Conservation (phyloP, 805 yeast genomes). For the Debaryomyces tyrocola region DNA sequence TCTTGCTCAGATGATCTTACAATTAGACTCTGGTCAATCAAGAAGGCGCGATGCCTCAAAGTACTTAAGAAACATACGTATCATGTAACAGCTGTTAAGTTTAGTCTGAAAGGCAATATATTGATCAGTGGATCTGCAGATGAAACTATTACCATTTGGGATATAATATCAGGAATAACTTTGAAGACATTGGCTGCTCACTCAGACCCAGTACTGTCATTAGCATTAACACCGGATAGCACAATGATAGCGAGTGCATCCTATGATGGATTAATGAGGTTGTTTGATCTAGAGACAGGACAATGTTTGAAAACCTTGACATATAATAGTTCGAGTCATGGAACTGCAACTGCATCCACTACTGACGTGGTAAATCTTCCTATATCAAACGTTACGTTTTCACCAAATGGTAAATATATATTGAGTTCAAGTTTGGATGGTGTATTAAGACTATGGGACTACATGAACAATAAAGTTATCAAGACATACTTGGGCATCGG, state of each 20-base stretch:
- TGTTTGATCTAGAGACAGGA: conserved; percentile 86
- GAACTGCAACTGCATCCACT: conserved; percentile 58
- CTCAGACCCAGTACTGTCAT: conserved; percentile 80
- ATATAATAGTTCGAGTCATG: conserved; percentile 64
- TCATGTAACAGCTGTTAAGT: conserved; percentile 72
- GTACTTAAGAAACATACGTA: conserved; percentile 78
- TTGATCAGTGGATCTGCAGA: conserved; percentile 84
- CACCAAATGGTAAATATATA: conserved; percentile 80
- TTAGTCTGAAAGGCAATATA: conserved; percentile 73
- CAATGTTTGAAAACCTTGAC: conserved; percentile 90
- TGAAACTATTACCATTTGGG: conserved; percentile 92
- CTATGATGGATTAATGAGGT: conserved; percentile 86
- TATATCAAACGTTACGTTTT: conserved; percentile 66
- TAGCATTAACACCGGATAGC: conserved; percentile 76
- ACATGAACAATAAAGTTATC: conserved; percentile 74
- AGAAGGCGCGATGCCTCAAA: conserved; percentile 48
- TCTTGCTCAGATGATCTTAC: conserved; percentile 87
- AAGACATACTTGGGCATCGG: conserved; percentile 56
- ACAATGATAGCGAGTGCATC: conserved; percentile 83
- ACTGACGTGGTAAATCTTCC: conserved; percentile 58
- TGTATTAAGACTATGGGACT: conserved; percentile 78
- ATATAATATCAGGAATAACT: conserved; percentile 64
- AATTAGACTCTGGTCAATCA: conserved; percentile 68
- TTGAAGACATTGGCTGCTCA: conserved; percentile 87
- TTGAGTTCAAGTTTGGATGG: conserved; percentile 84